Base-by-base conservation (phyloP, 2,329 filamentous ascomycete genomes). In the Fonsecaea pugnacius region DNA sequence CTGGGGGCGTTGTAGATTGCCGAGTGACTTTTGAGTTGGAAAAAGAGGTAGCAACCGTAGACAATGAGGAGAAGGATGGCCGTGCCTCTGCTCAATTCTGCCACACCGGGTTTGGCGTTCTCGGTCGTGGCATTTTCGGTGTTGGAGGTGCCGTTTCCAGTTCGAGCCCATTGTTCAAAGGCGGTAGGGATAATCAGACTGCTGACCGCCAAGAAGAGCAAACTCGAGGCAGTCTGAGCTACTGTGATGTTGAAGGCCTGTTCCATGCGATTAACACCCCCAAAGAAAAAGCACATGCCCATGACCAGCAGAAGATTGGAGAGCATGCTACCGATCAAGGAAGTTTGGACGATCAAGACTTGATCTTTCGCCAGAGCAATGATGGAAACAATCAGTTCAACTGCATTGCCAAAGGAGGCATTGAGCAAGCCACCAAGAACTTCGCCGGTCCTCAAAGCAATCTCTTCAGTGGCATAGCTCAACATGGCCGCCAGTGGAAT, bases 171-270 rank as follows among this genome's bases (percentile, higher is more conserved):
- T 33, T 82, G 79, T 67, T 91, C 85, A 75, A 96, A 96, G 4
- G 94, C 91, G 5, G 92, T 96, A 0, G 94, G 94, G 30, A 97
- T 92, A 70, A 97, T 94, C 70, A 96, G 82, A 72, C 88, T 89
- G 56, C 88, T 89, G 40, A 96, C 90, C 14, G 90, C 89, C 21
- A 96, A 82, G 12, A 91, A 89, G 21, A 96, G 84, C 58, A 96
- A 79, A 72, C 89, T 92, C 14, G 92, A 88, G 3, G 92, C 91
- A 0, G 93, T 96, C 76, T 96, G 92, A 0, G 93, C 93, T 6
- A 97, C 92, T 0, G 91, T 94, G 36, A 90, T 87, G 80, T 97
- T 96, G 84, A 97, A 98, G 76, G 87, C 89, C 75, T 97, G 94
- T 75, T 96, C 90, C 32, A 85, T 74, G 32, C 93, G 87, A 64